phyloP scores from a whole-genome alignment of 495 filamentous ascomycete species.

The Jackrogersella minutella region DNA sequence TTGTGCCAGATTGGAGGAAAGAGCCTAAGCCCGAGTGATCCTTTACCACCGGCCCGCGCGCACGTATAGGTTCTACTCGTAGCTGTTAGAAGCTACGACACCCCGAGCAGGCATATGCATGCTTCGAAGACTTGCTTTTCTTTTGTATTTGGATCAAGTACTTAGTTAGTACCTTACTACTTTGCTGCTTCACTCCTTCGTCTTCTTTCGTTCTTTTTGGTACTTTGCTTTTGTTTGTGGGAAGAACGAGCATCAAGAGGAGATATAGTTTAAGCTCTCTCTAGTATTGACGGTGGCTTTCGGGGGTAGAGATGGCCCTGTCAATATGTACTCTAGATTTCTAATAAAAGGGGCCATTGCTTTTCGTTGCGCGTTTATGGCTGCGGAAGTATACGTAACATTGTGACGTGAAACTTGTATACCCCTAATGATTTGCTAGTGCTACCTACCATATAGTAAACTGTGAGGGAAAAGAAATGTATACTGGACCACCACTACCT shows the following conservation, averaged over 20 bases:
- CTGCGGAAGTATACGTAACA: no score
- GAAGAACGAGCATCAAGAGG: not conserved
- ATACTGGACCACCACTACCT: no score
- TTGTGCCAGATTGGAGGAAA: not conserved
- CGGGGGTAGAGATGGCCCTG: not conserved
- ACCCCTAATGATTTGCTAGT: no score
- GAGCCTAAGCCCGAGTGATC: no score
- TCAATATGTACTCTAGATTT: constrained; percentile 13
- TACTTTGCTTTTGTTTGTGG: not conserved
- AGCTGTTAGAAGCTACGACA: no score
- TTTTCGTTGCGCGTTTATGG: not conserved
- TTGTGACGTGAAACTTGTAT: no score
- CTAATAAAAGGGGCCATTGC: constrained; percentile 12
- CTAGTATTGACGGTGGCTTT: not conserved
- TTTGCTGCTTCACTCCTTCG: not conserved
- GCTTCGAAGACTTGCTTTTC: not conserved
- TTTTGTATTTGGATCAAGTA: constrained; percentile 2
- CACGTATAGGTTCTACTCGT: no score
- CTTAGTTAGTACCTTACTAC: not conserved
- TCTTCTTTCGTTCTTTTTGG: not conserved
- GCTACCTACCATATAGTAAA: no score
- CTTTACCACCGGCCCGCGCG: no score
- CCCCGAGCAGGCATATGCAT: constrained; percentile 7
- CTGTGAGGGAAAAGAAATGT: no score
- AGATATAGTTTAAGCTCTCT: not conserved